phyloP scores from a whole-genome alignment of 345 rosid species.

The Iberis pinnata region DNA sequence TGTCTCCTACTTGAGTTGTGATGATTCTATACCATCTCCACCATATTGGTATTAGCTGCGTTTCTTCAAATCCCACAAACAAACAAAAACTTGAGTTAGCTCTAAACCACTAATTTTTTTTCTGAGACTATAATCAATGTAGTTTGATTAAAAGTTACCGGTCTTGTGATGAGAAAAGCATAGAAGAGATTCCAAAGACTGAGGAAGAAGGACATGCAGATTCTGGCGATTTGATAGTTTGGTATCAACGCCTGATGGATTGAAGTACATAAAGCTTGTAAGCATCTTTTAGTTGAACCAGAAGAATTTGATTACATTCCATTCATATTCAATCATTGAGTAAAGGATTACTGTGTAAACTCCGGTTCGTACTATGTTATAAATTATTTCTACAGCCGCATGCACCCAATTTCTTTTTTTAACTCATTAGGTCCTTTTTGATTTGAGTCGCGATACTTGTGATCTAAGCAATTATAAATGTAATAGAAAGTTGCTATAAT shows the following conservation, averaged over 20 bases:
- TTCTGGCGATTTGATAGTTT: slow-evolving; percentile 58
- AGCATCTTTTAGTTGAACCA: slow-evolving; percentile 60
- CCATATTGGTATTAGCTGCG: slow-evolving; percentile 75
- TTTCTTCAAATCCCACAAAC: neutral
- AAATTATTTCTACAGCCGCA: slow-evolving; percentile 64
- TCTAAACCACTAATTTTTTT: neutral
- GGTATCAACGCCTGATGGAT: slow-evolving; percentile 75
- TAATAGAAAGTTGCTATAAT: neutral
- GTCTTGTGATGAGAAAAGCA: slow-evolving; percentile 65
- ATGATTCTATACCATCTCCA: slow-evolving; percentile 94
- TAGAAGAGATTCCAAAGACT: slow-evolving; percentile 85
- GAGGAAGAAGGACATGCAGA: slow-evolving; percentile 72
- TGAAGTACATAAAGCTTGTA: slow-evolving; percentile 59
- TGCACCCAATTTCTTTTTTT: slow-evolving; percentile 23
- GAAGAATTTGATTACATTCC: slow-evolving; percentile 43
- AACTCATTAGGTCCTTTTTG: neutral
- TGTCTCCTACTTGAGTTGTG: slow-evolving; percentile 67
- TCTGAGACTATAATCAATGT: neutral
- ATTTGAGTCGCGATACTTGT: neutral
- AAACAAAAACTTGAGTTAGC: neutral
- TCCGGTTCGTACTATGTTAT: slow-evolving; percentile 45
- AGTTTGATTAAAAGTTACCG: slow-evolving; percentile 31
- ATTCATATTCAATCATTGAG: slow-evolving; percentile 70
- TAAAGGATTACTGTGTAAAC: slow-evolving; percentile 51
- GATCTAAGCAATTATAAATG: neutral